Percentiles rank a stretch among this genome's conserved stretches.
Conservation (phyloP, 208 protist genomes). For the Trypanosoma vivax region DNA sequence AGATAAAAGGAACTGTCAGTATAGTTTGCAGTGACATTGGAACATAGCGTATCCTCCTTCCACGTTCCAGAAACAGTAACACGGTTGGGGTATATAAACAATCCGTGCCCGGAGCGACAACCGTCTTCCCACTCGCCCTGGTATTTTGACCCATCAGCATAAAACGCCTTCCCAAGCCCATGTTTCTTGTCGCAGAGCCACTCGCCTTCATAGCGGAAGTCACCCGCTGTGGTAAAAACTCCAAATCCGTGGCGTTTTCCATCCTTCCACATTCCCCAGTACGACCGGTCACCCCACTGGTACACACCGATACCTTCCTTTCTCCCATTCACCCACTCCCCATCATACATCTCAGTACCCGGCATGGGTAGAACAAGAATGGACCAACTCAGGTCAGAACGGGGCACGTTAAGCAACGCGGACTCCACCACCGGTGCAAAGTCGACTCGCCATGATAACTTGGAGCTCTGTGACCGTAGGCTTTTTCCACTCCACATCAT, state of each 20-base stretch:
- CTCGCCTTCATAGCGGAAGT: conserved; percentile 68
- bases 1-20: conserved; percentile 63
- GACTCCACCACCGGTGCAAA: not conserved
- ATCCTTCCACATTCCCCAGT: conserved; percentile 67
- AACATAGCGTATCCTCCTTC: conserved; percentile 32
- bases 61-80: conserved; percentile 40
- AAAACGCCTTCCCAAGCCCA: conserved; percentile 59
- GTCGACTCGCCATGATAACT: not conserved
- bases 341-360: conserved; percentile 80
- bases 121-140: conserved; percentile 44
- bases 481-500: conserved; percentile 15
- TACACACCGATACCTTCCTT: conserved; percentile 78
- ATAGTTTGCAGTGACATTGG: conserved; percentile 43
- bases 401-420: not conserved
- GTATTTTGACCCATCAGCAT: conserved; percentile 40
- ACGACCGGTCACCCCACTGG: conserved; percentile 72
- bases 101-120: conserved; percentile 32
- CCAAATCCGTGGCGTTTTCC: conserved; percentile 74
- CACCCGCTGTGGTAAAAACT: conserved; percentile 44
- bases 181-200: conserved; percentile 69
- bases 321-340: conserved; percentile 67
- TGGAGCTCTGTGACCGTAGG: conserved; percentile 3
- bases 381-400: conserved; percentile 5
- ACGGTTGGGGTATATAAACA: conserved; percentile 39
- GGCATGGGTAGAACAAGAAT: conserved; percentile 11